Conservation (phyloP, 2,329 filamentous ascomycete species). For the Knufia petricola region DNA sequence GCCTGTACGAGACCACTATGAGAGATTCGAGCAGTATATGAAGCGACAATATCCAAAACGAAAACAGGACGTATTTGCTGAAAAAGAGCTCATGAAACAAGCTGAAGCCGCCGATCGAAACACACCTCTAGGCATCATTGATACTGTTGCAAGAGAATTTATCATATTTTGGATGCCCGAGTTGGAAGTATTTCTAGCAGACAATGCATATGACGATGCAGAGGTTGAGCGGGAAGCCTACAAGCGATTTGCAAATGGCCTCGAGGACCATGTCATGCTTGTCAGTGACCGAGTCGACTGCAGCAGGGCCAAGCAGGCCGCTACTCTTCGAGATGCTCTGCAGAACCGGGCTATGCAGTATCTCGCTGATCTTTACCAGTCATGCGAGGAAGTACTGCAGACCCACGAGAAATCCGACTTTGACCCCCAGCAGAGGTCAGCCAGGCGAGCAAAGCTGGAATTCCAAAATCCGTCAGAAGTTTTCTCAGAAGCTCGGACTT, state of each 20-base stretch:
- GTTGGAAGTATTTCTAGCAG: not conserved
- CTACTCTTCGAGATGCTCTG: not conserved
- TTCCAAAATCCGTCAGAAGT: not conserved
- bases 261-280: not conserved
- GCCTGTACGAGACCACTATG: slow-evolving; percentile 1
- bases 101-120: slow-evolving; percentile 2
- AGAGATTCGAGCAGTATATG: not conserved
- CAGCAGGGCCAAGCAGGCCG: not conserved
- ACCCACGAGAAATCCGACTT: not conserved
- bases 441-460: not conserved
- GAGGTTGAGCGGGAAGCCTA: not conserved
- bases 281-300: not conserved
- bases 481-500: not conserved
- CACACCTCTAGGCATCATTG: slow-evolving; percentile 1
- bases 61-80: not conserved
- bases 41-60: slow-evolving; percentile 2
- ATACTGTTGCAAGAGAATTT: slow-evolving; percentile 1
- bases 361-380: not conserved
- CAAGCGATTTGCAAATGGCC: not conserved
- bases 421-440: not conserved
- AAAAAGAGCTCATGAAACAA: not conserved
- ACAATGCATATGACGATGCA: not conserved
- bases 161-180: slow-evolving; percentile 3
- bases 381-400: not conserved
- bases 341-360: not conserved